Conservation (phyloP, 148 eudicot genomes). For the Rhododendron mucronatum region DNA sequence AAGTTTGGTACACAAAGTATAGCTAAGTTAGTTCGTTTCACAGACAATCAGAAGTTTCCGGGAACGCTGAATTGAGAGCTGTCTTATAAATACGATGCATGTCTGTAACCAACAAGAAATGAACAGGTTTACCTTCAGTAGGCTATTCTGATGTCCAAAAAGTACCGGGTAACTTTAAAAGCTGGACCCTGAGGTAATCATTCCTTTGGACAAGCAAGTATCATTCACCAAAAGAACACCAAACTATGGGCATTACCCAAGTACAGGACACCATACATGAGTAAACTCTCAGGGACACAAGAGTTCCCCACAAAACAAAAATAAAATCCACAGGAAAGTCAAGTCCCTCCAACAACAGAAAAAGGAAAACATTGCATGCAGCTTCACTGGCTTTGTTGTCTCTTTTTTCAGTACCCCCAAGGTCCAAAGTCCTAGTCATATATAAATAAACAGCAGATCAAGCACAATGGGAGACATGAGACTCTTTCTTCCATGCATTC, state of each 20-base stretch:
- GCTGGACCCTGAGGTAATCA: background rate
- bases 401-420: background rate
- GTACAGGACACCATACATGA: background rate
- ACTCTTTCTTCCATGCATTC: background rate
- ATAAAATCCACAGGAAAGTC: background rate
- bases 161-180: background rate
- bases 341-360: background rate
- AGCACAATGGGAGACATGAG: background rate
- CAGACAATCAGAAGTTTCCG: background rate
- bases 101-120: background rate
- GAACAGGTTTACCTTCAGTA: background rate
- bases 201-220: background rate
- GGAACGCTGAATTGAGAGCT: background rate
- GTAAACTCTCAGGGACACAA: background rate
- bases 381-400: background rate
- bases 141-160: background rate
- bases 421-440: background rate
- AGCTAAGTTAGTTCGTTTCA: background rate
- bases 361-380: background rate
- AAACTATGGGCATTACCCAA: background rate
- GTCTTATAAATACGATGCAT: background rate
- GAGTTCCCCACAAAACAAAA: background rate
- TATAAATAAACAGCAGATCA: background rate
- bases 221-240: background rate
- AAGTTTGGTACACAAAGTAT: background rate